These are phyloP conservation scores for Porcisia deanei DNA, from an alignment of 208 protist genomes.

Conservation along the genomic window DNA sequence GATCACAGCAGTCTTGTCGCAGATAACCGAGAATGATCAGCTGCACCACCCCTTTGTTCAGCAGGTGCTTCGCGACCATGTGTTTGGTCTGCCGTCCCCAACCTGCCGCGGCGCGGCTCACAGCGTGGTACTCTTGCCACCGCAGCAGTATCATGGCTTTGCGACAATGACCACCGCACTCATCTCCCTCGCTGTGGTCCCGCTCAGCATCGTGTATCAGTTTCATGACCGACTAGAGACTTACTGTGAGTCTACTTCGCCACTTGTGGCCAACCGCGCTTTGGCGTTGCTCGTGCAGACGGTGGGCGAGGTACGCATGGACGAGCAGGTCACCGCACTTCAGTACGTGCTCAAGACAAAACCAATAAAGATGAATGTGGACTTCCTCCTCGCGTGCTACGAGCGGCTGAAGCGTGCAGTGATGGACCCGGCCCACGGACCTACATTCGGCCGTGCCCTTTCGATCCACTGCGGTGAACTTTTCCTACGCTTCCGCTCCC, in stretches of 20 bases:
- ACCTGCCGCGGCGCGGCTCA: constrained; percentile 73
- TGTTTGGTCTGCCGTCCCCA: constrained; percentile 87
- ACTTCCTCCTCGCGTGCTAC: constrained; percentile 90
- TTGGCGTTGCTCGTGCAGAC: constrained; percentile 81
- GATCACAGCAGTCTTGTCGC: constrained; percentile 59
- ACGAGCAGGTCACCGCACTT: constrained; percentile 80
- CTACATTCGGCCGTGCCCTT: constrained; percentile 72
- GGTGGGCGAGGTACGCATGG: constrained; percentile 58
- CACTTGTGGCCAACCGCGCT: constrained; percentile 82
- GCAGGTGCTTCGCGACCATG: constrained; percentile 78
- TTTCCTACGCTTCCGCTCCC: constrained; percentile 89
- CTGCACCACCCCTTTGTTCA: constrained; percentile 83
- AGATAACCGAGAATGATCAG: constrained; percentile 63
- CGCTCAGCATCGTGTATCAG: constrained; percentile 77
- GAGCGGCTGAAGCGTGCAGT: constrained; percentile 84
- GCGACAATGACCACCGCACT: constrained; percentile 63
- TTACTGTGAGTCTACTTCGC: constrained; percentile 68
- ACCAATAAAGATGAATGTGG: constrained; percentile 79
- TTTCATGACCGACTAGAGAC: constrained; percentile 81
- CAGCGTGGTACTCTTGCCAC: constrained; percentile 78
- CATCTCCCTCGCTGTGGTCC: constrained; percentile 57
- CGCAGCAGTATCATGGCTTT: constrained; percentile 86
- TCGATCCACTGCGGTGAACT: constrained; percentile 89
- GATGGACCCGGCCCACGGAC: constrained; percentile 61
- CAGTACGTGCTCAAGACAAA: constrained; percentile 81